Evolutionary conservation across 2,329 filamentous ascomycete species (phyloP).

Genomic region (Tolypocladium pustulatum): DNA sequence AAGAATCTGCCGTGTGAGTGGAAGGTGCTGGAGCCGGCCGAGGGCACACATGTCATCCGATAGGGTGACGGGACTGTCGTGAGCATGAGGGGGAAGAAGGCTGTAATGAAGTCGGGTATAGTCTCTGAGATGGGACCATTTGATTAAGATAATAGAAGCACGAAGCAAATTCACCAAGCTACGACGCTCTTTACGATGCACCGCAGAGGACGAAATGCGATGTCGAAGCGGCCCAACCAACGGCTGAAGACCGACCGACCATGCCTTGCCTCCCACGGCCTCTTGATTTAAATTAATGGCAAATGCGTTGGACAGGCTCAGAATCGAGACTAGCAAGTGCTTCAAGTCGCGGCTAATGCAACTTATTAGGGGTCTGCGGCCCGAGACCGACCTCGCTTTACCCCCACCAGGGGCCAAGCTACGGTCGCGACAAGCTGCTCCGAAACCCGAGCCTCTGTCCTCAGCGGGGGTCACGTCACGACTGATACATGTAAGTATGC

Average conservation of each 20-base stretch:
- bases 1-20: slow-evolving; percentile 71
- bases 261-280: neutral
- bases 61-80: neutral
- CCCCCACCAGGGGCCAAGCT: neutral
- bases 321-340: neutral
- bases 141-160: neutral
- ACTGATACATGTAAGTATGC: neutral
- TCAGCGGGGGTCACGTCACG: neutral
- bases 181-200: too few species aligned
- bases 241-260: neutral
- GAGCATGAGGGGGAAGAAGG: neutral
- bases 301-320: neutral
- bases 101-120: neutral
- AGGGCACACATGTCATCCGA: slow-evolving; percentile 48
- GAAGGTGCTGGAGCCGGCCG: slow-evolving; percentile 80
- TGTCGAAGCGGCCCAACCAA: neutral
- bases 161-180: neutral
- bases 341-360: neutral
- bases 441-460: slow-evolving; percentile 4
- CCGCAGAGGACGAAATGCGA: neutral
- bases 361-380: neutral
- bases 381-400: neutral
- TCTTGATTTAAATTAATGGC: neutral
- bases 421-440: slow-evolving; percentile 1
- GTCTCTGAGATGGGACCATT: neutral